Base-by-base conservation (phyloP, 2,329 filamentous ascomycete genomes). In the Penicillium sp. region DNA sequence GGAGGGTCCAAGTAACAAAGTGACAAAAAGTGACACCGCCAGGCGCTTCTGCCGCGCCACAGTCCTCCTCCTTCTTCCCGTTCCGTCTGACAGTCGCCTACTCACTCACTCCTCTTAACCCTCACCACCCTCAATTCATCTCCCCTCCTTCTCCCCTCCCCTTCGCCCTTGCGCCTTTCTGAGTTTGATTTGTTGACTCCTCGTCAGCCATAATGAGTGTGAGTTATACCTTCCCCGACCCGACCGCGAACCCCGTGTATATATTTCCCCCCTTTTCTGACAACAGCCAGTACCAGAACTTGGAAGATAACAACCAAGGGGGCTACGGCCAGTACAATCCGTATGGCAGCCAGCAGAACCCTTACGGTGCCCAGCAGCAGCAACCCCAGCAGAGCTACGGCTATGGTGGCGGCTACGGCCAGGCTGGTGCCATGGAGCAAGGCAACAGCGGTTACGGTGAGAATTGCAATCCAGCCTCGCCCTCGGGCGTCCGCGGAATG, bases 311-410 rank as follows among this genome's bases (percentile, higher is more conserved):
- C 55, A 67, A 64, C 55, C 66, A 73, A 56, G 70, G 70, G 33
- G 78, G 79, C 69, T 84, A 83, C 70, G 81, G 80, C 70, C 79
- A 83, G 63, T 84, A 81, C 71, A 83, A 85, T 72, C 83, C 83
- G 51, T 86, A 85, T 58, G 71, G 69, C 68, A 73, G 73, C 55
- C 64, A 69, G 59, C 67, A 72, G 60, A 72, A 73, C 61, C 68
- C 66, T 37, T 68, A 71, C 60, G 70, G 65, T 33, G 64, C 71
- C 58, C 71, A 75, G 54, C 59, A 64, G 51, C 61, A 63, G 37
- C 39, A 66, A 63, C 54, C 66, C 61, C 59, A 64, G 54, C 61
- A 63, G 47, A 36, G 56, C 58, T 67, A 68, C 54, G 66, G 66
- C 14, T 68, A 68, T 47, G 66, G 66, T 10, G 64, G 55, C 53